A percentile compares a stretch with the other conserved stretches of the same genome.
phyloP scores from a whole-genome alignment of 768 basidiomycete genomes.

The Ramaria rubella region DNA sequence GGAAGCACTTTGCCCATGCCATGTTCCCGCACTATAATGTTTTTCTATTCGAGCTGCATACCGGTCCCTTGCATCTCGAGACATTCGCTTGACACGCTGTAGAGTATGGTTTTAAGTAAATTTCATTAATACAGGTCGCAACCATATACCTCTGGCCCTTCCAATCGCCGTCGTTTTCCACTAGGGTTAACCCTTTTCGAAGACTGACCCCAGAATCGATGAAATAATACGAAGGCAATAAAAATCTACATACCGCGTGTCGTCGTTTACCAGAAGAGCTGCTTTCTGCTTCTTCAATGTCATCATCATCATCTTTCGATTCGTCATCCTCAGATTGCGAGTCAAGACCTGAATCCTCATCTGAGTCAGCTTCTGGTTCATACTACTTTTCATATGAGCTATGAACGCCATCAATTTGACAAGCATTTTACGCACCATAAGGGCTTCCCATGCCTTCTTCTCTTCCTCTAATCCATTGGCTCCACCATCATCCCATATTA shows the following conservation, averaged over 20 bases:
- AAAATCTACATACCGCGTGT: conserved; percentile 10
- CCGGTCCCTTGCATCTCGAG: conserved; percentile 61
- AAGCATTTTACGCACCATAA: conserved; percentile 51
- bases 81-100: conserved; percentile 50
- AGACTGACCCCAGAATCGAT: conserved; percentile 33
- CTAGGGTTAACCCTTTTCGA: conserved; percentile 18
- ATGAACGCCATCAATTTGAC: neutral
- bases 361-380: conserved; percentile 69
- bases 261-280: conserved; percentile 20
- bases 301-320: conserved; percentile 25
- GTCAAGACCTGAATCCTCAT: conserved; percentile 45
- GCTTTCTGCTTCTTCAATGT: conserved; percentile 33
- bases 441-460: conserved; percentile 75
- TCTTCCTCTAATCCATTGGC: conserved; percentile 65
- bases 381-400: conserved; percentile 40
- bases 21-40: conserved; percentile 81
- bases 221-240: neutral
- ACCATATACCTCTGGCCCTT: conserved; percentile 34
- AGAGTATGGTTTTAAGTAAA: neutral
- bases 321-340: conserved; percentile 33
- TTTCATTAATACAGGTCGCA: conserved; percentile 10
- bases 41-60: conserved; percentile 63
- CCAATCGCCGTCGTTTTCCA: conserved; percentile 55
- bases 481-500: conserved; percentile 92
- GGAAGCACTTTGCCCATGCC: conserved; percentile 84